Percentiles rank a stretch among this genome's conserved stretches.
phyloP scores from a whole-genome alignment of 2,329 filamentous ascomycete species.

The Gaeumannomyces sp. region DNA sequence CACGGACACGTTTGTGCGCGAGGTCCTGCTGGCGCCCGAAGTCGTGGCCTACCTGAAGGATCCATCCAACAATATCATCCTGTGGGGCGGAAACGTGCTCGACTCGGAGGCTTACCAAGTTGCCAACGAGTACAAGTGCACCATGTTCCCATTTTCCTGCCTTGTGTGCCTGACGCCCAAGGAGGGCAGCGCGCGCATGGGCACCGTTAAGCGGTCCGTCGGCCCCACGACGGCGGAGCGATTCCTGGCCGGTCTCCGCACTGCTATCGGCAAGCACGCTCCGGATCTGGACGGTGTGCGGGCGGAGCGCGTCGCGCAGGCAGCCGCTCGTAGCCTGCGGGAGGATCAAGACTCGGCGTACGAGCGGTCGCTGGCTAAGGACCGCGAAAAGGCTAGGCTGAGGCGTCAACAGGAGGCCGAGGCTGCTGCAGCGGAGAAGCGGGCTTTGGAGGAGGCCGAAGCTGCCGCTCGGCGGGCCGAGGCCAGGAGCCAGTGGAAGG shows the following conservation, averaged over 20 bases:
- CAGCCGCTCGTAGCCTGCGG: constrained; percentile 74
- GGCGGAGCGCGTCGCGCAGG: constrained; percentile 71
- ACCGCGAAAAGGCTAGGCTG: constrained; percentile 75
- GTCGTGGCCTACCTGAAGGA: constrained; percentile 70
- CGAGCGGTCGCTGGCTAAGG: constrained; percentile 80
- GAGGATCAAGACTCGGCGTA: constrained; percentile 90
- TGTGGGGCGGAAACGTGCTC: constrained; percentile 90
- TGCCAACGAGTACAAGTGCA: constrained; percentile 77
- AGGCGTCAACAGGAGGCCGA: constrained; percentile 69
- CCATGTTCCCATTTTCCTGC: constrained; percentile 86
- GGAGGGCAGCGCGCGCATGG: constrained; percentile 83
- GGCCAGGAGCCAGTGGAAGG: constrained; percentile 62
- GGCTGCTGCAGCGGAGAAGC: constrained; percentile 59
- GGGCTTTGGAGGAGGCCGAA: constrained; percentile 53
- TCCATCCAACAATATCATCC: constrained; percentile 68
- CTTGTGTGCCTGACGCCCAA: constrained; percentile 83
- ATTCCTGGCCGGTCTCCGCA: constrained; percentile 70
- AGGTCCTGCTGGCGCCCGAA: constrained; percentile 72
- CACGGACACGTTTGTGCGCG: constrained; percentile 70
- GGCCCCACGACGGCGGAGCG: constrained; percentile 64
- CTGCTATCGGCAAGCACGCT: constrained; percentile 68
- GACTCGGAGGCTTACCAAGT: constrained; percentile 95
- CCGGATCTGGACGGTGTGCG: constrained; percentile 68
- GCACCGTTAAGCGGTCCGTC: constrained; percentile 71
- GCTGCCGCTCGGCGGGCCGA: constrained; percentile 46